These are phyloP conservation scores for Mortierella hygrophila DNA, from an alignment of 192 early-diverging fungal species.

Conservation along the genomic window DNA sequence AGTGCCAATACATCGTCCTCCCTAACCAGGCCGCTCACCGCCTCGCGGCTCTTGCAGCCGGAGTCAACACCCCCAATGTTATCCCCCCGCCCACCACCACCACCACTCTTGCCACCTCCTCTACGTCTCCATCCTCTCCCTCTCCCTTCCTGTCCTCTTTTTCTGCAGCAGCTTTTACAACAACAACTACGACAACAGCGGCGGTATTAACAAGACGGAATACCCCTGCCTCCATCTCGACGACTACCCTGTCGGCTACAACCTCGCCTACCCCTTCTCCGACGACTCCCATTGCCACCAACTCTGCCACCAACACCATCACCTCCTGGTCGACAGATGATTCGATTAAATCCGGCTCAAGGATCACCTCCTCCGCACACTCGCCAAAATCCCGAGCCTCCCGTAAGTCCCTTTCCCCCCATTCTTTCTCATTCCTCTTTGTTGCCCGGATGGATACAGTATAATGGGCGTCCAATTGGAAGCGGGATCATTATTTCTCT, in stretches of 20 bases:
- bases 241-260: neutral
- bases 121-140: neutral
- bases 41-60: slow-evolving; percentile 17
- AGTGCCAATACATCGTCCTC: slow-evolving; percentile 54
- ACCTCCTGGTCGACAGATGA: neutral
- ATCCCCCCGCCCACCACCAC: neutral
- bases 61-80: neutral
- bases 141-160: neutral
- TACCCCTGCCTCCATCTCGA: neutral
- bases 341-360: neutral
- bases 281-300: neutral
- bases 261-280: neutral
- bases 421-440: neutral
- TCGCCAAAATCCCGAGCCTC: neutral
- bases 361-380: neutral
- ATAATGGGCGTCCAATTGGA: no score
- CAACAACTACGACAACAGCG: neutral
- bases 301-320: neutral
- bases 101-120: neutral
- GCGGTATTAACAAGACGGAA: no score
- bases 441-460: neutral
- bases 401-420: neutral
- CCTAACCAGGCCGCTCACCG: slow-evolving; percentile 50
- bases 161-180: no score
- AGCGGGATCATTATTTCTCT: no score